phyloP scores from a whole-genome alignment of 306 rosid species.

The Dicorynia guianensis region DNA sequence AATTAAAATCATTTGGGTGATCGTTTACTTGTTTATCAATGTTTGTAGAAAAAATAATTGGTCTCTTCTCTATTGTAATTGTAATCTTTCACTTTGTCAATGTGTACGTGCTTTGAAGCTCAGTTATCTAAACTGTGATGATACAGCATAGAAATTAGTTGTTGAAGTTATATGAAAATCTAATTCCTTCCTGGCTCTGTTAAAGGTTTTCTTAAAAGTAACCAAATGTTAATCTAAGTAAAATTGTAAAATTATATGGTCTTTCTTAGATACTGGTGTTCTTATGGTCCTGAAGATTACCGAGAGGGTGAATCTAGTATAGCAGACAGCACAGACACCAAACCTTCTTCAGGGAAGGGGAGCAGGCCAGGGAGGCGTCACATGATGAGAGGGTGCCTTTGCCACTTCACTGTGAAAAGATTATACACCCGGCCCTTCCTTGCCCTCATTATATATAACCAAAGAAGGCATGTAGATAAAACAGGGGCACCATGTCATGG shows the following conservation, averaged over 20 bases:
- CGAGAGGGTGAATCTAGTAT: constrained; percentile 57
- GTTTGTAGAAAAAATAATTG: constrained; percentile 13
- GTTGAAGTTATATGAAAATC: background rate
- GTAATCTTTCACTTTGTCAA: constrained; percentile 1
- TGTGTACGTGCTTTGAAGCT: constrained; percentile 4
- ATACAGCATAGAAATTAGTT: background rate
- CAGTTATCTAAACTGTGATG: background rate
- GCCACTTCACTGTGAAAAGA: constrained; percentile 83
- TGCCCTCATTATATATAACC: constrained; percentile 79
- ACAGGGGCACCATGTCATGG: constrained; percentile 85
- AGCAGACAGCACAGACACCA: constrained; percentile 53
- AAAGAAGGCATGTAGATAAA: constrained; percentile 75
- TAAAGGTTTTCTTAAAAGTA: constrained; percentile 6
- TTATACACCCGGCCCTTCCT: constrained; percentile 67
- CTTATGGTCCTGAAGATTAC: constrained; percentile 89
- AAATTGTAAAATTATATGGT: background rate
- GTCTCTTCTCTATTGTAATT: background rate
- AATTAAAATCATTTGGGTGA: background rate
- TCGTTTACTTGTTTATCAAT: background rate
- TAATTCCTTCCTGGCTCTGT: constrained; percentile 12
- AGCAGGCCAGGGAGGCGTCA: constrained; percentile 92
- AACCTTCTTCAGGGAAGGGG: constrained; percentile 82
- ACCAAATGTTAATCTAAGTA: constrained; percentile 20
- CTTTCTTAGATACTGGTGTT: constrained; percentile 80
- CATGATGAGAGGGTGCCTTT: constrained; percentile 88